Evolutionary conservation across 768 basidiomycete species (phyloP).

Genomic region (Naganishia onofrii): DNA sequence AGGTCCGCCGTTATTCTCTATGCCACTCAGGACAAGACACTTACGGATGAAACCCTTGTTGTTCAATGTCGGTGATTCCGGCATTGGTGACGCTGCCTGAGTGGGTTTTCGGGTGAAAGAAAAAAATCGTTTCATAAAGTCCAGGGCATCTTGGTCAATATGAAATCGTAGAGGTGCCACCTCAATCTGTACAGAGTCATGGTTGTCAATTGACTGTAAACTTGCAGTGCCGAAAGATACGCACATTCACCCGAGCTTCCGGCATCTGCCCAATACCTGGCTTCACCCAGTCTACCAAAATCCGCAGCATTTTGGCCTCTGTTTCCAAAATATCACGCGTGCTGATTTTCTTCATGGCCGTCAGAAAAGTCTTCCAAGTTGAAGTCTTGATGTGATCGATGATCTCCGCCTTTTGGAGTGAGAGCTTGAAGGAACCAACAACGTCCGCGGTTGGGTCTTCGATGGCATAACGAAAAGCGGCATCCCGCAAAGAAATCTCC

Average conservation of each 20-base stretch:
- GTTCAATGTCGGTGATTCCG: slow-evolving; percentile 47
- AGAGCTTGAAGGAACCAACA: slow-evolving; percentile 27
- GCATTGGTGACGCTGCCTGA: slow-evolving; percentile 48
- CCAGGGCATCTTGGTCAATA: slow-evolving; percentile 96
- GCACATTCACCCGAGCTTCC: slow-evolving; percentile 73
- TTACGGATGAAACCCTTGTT: slow-evolving; percentile 70
- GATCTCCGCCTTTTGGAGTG: slow-evolving; percentile 73
- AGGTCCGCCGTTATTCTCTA: too few relatives aligned
- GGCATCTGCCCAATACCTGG: slow-evolving; percentile 59
- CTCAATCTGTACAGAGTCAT: slow-evolving; percentile 63
- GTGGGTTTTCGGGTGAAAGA: slow-evolving; percentile 62
- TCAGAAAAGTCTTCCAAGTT: slow-evolving; percentile 97
- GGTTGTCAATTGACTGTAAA: background rate
- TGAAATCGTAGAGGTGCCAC: slow-evolving; percentile 84
- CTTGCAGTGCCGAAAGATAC: slow-evolving; percentile 43
- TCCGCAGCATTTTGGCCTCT: slow-evolving; percentile 86
- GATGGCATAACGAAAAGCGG: background rate
- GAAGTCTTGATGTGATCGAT: slow-evolving; percentile 97
- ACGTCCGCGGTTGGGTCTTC: slow-evolving; percentile 5
- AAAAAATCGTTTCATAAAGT: slow-evolving; percentile 95
- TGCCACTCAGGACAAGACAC: too few relatives aligned
- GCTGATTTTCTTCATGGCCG: slow-evolving; percentile 54
- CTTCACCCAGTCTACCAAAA: slow-evolving; percentile 72
- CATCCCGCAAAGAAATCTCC: slow-evolving; percentile 23
- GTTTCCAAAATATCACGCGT: slow-evolving; percentile 61